phyloP scores from a whole-genome alignment of 2,329 filamentous ascomycete species.

The Trichoderma sp. region DNA sequence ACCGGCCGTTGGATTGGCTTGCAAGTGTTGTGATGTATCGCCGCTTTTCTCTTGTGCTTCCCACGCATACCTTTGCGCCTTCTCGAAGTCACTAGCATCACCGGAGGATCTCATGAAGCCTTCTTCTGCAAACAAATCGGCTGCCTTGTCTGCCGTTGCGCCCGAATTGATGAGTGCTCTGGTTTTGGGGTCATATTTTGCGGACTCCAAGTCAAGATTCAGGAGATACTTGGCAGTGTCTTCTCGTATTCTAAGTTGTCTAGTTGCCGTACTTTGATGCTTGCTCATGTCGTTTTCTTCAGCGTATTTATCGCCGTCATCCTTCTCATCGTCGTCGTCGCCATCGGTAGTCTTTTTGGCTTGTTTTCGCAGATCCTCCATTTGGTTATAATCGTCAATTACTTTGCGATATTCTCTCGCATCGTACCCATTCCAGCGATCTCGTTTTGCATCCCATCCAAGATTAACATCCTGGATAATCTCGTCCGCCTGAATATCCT shows the following conservation, averaged over 20 bases:
- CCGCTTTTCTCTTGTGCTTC: conserved; percentile 83
- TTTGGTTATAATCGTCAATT: conserved; percentile 83
- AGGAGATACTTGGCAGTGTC: conserved; percentile 96
- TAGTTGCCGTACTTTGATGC: conserved; percentile 84
- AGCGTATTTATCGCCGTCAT: conserved; percentile 73
- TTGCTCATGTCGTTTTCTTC: conserved; percentile 97
- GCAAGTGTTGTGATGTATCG: conserved; percentile 79
- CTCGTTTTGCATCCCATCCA: conserved; percentile 95
- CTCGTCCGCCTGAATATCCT: conserved; percentile 91
- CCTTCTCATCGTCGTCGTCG: conserved; percentile 40
- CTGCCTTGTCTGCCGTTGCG: conserved; percentile 74
- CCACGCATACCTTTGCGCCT: conserved; percentile 88
- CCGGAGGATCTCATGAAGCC: conserved; percentile 86
- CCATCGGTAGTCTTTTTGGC: conserved; percentile 42
- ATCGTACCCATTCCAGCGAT: conserved; percentile 98
- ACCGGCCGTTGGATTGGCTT: conserved; percentile 94
- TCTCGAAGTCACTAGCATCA: conserved; percentile 89
- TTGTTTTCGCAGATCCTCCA: conserved; percentile 70
- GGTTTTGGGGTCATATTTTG: conserved; percentile 97
- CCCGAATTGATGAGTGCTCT: conserved; percentile 84
- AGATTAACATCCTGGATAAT: conserved; percentile 79
- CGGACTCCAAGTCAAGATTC: conserved; percentile 92
- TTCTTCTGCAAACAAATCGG: conserved; percentile 84
- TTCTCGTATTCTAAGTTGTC: conserved; percentile 87
- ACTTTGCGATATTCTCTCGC: conserved; percentile 79